Evolutionary conservation across 805 yeast species (phyloP), one percentile per base, ranked within the genome.

Genomic region (Lipomyces sp.): DNA sequence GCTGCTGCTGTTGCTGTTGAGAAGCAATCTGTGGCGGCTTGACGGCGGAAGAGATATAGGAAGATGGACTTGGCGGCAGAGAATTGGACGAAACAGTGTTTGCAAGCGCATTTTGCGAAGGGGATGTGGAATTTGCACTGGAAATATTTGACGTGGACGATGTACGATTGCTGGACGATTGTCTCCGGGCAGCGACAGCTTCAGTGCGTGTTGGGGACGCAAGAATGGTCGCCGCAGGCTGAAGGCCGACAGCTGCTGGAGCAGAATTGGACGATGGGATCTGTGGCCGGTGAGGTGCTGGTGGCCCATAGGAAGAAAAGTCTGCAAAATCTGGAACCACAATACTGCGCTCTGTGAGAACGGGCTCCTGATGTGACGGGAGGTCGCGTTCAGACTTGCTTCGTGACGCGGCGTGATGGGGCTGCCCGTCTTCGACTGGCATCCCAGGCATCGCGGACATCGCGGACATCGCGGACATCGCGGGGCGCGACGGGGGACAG

Each of bases 291-390:
- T 3, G 19, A 29, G 42, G 24, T 8, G 49, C 48, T 1, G 45
- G 39, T 6, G 55, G 43, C 4, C 49, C 37, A 36, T 52, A 53
- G 24, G 50, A 44, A 2, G 57, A 39, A 34, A 53, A 48, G 42
- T 47, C 53, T 14, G 53, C 43, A 38, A 53, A 53, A 34, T 53
- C 53, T 6, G 53, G 57, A 31, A 48, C 42, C 31, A 42, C 43
- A 32, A 48, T 45, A 5, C 35, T 46, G 19, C 41, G 33, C 8
- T 41, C 42, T 16, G 32, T 16, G 19, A 28, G n/a, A 18, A 18
- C 28, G 38, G 22, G 37, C 29, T 29, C 38, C 22, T 10, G 23
- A 22, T 7, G 11, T 4, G 28, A 5, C 23, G 14, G 23, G 39
- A 16, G 39, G 22, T 7, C 35, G 18, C 18, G 18, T 5, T 32